Base-by-base conservation (phyloP, 2,329 filamentous ascomycete species). In the Leptographium galeiforme region DNA sequence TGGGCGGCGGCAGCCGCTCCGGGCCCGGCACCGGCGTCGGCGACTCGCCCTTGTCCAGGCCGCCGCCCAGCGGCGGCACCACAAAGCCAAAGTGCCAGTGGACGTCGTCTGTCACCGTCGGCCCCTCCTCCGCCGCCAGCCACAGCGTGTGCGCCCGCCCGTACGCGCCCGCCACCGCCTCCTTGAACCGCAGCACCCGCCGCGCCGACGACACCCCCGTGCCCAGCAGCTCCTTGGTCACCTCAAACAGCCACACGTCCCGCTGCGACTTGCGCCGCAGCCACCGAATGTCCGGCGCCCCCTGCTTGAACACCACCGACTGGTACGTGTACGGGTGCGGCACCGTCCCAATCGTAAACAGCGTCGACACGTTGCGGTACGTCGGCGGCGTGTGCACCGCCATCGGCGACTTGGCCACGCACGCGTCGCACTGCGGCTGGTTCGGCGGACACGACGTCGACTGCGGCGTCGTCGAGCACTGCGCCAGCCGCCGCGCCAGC, bases 11-110 rank as follows among this genome's bases (percentile, higher is more conserved):
- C 53, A 75, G 70, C 46, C 75, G 72, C 61, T 83, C 76, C 2
- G 79, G 76, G 2, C 77, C 75, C 0, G 79, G 76, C 7, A 79
- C 74, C 0, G 80, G 78, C 1, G 79, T 77, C 59, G 76, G 71
- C 14, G 76, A 77, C 57, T 77, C 76, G 48, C 74, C 76, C 33
- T 74, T 71, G 43, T 74, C 67, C 5, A 76, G 72, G 12, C 71
- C 69, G 36, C 54, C 57, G 25, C 60, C 61, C 19, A 72, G 68
- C 48, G 75, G 73, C 2, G 90, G 87, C 11, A 96, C 75, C 14
- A 75, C 72, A 67, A 97, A 97, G 52, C 91, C 93, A 64, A 97
- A 88, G 60, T 85, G 78, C 89, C 89, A 97, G 63, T 91, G 85
- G 2, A 95, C 72, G 58, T 93, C 85, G n/a, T 77, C 66, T 4